Evolutionary conservation across 2,329 filamentous ascomycete genomes (phyloP), one percentile per base, ranked within the genome.

Genomic region (Colletotrichum sp.): DNA sequence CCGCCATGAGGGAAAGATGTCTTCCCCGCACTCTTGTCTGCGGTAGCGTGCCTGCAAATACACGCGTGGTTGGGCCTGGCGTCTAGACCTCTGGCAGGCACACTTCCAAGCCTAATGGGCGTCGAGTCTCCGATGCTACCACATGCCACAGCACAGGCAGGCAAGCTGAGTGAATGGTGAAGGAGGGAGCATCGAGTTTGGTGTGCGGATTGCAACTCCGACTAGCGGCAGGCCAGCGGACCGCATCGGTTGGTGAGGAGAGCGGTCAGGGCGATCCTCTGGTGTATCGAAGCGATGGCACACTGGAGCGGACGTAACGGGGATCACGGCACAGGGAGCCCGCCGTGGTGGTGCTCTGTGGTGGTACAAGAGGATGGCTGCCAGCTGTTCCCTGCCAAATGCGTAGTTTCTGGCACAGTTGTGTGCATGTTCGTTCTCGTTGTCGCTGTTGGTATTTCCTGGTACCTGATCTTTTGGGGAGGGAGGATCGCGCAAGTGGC

Each of bases 121-220:
- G 15, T 64, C 34, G 36, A 30, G 61, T 71, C 16, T 74, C 28
- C 60, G 52, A 55, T 74, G 60, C 68, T 71, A 74, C 72, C 61
- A 52, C 68, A 39, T 60, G 48, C 30, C 61, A 15, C 60, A 57
- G 34, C 48, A 13, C 34, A 52, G 68, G 36, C 19, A 15, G 68
- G 25, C 68, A 52, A 15, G 68, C 8, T 52, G 44, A 52, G 44
- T 25, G n/a, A 52, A 60, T 15, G 57, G 22, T n/a, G 60, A 60
- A 55, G 25, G 48, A 74, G 61, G 36, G 34, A 32, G 28, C 22
- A 70, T 52, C 36, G 25, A 61, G 39, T 36, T 34, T 59, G 44
- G 30, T 32, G 71, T 71, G 52, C 68, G 68, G 72, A 68, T 66
- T 74, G 22, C 72, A 28, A 74, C 61, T 61, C 61, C 61, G 19